Evolutionary conservation across 2,329 filamentous ascomycete species (phyloP).

Genomic region (Stagonosporopsis rhizophila): DNA sequence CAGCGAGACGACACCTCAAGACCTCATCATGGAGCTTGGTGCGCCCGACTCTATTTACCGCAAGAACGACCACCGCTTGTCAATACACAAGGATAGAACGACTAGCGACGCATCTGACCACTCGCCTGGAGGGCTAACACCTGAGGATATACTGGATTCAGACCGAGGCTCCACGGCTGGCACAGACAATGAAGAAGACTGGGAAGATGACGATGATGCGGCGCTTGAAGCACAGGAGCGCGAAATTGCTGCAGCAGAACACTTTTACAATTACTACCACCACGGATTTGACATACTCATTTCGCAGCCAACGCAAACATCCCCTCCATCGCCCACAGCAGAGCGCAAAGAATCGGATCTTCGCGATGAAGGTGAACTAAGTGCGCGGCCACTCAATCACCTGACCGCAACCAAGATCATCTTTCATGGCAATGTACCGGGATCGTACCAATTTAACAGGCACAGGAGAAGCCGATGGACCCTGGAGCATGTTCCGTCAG

Average conservation of each 20-base stretch:
- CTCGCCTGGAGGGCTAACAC: slow-evolving; percentile 37
- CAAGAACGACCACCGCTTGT: slow-evolving; percentile 87
- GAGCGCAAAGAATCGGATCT: slow-evolving; percentile 55
- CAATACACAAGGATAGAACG: slow-evolving; percentile 69
- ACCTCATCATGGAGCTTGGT: slow-evolving; percentile 87
- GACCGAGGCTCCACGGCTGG: slow-evolving; percentile 43
- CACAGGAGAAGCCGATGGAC: slow-evolving; percentile 90
- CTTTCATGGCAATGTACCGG: slow-evolving; percentile 91
- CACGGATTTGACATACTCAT: slow-evolving; percentile 93
- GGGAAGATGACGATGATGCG: slow-evolving; percentile 53
- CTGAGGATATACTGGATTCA: slow-evolving; percentile 42
- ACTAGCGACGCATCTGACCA: slow-evolving; percentile 47
- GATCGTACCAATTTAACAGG: slow-evolving; percentile 95
- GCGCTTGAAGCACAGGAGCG: slow-evolving; percentile 67
- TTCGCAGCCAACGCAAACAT: slow-evolving; percentile 69
- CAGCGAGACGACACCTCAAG: slow-evolving; percentile 89
- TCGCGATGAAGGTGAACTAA: slow-evolving; percentile 34
- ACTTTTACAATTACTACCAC: slow-evolving; percentile 96
- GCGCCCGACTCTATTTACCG: slow-evolving; percentile 93
- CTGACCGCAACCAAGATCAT: slow-evolving; percentile 91
- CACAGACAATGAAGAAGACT: slow-evolving; percentile 54
- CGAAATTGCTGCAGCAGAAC: slow-evolving; percentile 68
- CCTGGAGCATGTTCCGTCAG: slow-evolving; percentile 60
- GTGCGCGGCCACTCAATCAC: slow-evolving; percentile 60
- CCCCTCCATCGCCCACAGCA: slow-evolving; percentile 61